Evolutionary conservation across 1,284 basidiomycete species (phyloP), one percentile per base, ranked within the genome.

Genomic region (Fomes fomentarius): DNA sequence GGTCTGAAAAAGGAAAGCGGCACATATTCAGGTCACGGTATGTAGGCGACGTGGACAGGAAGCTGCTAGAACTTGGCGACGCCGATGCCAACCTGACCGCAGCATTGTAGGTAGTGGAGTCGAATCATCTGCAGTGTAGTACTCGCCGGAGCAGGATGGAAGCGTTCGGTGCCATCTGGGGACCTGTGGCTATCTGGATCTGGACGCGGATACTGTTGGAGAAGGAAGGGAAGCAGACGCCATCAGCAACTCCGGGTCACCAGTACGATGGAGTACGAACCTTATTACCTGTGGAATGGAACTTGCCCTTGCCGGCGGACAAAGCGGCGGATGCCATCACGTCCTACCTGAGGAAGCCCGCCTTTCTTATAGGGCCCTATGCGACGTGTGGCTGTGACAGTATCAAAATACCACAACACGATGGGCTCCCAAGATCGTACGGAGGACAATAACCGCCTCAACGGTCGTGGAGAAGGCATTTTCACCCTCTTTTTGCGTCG

Each of bases 371-470:
- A 34, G 24, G 41, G 31, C 26, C 30, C 25, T 26, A 17, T 31
- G 35, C 25, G 35, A 33, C n/a, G 14, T 21, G 57, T 58, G 57
- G 54, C 54, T 56, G 57, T 59, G 57, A 56, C 52, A 35, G 21
- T 38, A 42, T 26, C 40, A 25, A 48, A 35, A 37, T 50, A 44
- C 35, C 42, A 19, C 48, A 45, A 44, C 52, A 38, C 40, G 22
- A 22, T 47, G 25, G 25, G 21, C 17, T 21, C 10, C 44, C 38
- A n/a, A 37, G n/a, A 28, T 35, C 39, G 31, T 22, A 19, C 31
- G 38, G n/a, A 34, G 53, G 21, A 47, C 43, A 50, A 50, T 46
- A 39, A 39, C 22, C 37, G 38, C 37, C 14, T 19, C 25, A 7
- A 35, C 30, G 47, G 51, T 26, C 44, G 40, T 47, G n/a, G 22